A percentile compares a stretch with the other conserved stretches of the same genome.
Evolutionary conservation across 805 yeast species (phyloP).

Genomic region (Candida coquimbonensis): DNA sequence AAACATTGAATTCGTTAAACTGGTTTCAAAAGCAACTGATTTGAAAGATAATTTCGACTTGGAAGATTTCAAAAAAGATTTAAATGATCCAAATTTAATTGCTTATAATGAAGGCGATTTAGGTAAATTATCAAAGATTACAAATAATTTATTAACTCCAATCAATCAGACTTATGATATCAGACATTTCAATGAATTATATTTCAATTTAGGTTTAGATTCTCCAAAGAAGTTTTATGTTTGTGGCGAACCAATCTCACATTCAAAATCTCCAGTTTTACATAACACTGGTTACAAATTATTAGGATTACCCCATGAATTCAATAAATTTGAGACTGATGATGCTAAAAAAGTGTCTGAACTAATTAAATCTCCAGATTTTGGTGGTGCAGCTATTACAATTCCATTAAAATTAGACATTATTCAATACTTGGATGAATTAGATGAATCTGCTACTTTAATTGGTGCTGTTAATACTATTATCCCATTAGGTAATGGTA

Average conservation of each 20-base stretch:
- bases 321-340: conserved; percentile 60
- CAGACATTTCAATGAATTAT: conserved; percentile 52
- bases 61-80: conserved; percentile 59
- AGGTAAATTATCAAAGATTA: conserved; percentile 76
- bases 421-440: conserved; percentile 53
- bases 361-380: conserved; percentile 40
- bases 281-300: conserved; percentile 73
- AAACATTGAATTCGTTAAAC: conserved; percentile 70
- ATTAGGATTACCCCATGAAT: conserved; percentile 73
- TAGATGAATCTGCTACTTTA: conserved; percentile 68
- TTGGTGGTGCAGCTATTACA: conserved; percentile 95
- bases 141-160: conserved; percentile 75
- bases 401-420: conserved; percentile 87
- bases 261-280: conserved; percentile 83
- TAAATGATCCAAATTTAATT: conserved; percentile 55
- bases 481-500: conserved; percentile 41
- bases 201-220: conserved; percentile 57
- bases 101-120: conserved; percentile 73
- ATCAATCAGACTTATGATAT: conserved; percentile 67
- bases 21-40: conserved; percentile 68
- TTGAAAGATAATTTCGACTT: conserved; percentile 63
- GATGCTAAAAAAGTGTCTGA: conserved; percentile 51
- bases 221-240: conserved; percentile 54
- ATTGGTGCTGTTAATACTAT: conserved; percentile 96
- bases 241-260: conserved; percentile 75